Evolutionary conservation across 306 rosid genomes (phyloP).

Genomic region (Boehmeria nivea): DNA sequence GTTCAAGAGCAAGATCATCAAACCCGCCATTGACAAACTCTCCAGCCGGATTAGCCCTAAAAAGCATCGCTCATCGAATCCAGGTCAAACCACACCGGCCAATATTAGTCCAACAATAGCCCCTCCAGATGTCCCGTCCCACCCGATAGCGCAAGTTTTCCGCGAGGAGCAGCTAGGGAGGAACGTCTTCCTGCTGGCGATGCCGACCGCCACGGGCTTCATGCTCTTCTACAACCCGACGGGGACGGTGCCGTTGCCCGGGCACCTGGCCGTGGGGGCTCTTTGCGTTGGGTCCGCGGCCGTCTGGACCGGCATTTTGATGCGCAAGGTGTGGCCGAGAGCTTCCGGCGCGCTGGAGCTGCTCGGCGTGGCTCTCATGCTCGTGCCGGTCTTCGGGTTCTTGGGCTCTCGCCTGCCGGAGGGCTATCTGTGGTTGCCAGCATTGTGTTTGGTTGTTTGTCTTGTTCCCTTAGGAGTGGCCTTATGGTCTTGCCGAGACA

Average conservation of each 20-base stretch:
- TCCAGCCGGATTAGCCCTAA: too few relatives aligned
- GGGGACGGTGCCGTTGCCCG: neutral
- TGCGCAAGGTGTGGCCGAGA: neutral
- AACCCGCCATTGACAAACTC: too few relatives aligned
- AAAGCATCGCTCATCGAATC: too few relatives aligned
- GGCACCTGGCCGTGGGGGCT: neutral
- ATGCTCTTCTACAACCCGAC: too few relatives aligned
- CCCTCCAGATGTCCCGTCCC: too few relatives aligned
- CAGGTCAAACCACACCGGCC: too few relatives aligned
- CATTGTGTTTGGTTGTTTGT: constrained; percentile 1
- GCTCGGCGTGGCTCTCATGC: neutral
- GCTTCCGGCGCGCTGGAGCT: neutral
- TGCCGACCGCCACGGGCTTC: too few relatives aligned
- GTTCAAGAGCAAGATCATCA: too few relatives aligned
- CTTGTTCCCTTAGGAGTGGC: neutral
- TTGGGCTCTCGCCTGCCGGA: neutral
- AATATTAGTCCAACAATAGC: too few relatives aligned
- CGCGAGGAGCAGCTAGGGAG: too few relatives aligned
- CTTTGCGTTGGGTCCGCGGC: neutral
- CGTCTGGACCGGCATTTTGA: constrained; percentile 1
- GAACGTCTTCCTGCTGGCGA: too few relatives aligned
- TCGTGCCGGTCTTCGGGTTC: constrained; percentile 2
- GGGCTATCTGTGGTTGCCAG: constrained; percentile 7
- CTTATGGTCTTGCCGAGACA: neutral
- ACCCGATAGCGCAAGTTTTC: too few relatives aligned